These are phyloP conservation scores for Osmanthus fragrans DNA, from an alignment of 257 asterid genomes.

Conservation along the genomic window DNA sequence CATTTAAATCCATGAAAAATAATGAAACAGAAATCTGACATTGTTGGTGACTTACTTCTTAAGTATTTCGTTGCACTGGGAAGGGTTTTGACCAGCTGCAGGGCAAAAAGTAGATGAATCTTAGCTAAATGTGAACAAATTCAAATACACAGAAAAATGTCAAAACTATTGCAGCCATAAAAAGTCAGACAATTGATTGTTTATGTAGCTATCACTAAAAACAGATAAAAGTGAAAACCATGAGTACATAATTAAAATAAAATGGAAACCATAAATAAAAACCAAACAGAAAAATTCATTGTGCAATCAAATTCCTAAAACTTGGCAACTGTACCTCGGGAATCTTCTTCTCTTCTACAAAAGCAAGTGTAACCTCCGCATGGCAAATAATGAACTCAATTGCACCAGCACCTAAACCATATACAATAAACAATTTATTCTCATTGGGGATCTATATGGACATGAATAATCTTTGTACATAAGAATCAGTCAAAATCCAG, in stretches of 20 bases:
- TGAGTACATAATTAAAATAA: neutral
- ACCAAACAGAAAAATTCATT: neutral
- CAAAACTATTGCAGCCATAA: constrained; percentile 12
- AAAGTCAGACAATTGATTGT: constrained; percentile 16
- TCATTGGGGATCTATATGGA: neutral
- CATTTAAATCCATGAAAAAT: constrained; percentile 22
- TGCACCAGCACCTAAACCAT: constrained; percentile 88
- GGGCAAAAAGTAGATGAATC: constrained; percentile 25
- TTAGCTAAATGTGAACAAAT: constrained; percentile 28
- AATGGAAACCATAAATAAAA: constrained; percentile 20
- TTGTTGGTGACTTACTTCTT: constrained; percentile 59
- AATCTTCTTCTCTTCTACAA: constrained; percentile 88
- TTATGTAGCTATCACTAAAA: neutral
- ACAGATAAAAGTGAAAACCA: neutral
- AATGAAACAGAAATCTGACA: constrained; percentile 23
- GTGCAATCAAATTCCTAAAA: constrained; percentile 1
- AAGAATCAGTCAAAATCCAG: neutral
- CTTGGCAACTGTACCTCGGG: constrained; percentile 58
- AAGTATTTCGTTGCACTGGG: constrained; percentile 65
- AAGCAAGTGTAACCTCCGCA: constrained; percentile 86
- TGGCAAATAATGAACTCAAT: constrained; percentile 89
- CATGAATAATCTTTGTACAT: neutral
- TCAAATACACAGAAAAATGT: constrained; percentile 15
- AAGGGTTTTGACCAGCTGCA: constrained; percentile 82
- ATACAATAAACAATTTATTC: constrained; percentile 25